Percentiles rank a stretch among this genome's conserved stretches.
phyloP scores from a whole-genome alignment of 2,329 filamentous ascomycete species.

The Aspergillus caelatus region DNA sequence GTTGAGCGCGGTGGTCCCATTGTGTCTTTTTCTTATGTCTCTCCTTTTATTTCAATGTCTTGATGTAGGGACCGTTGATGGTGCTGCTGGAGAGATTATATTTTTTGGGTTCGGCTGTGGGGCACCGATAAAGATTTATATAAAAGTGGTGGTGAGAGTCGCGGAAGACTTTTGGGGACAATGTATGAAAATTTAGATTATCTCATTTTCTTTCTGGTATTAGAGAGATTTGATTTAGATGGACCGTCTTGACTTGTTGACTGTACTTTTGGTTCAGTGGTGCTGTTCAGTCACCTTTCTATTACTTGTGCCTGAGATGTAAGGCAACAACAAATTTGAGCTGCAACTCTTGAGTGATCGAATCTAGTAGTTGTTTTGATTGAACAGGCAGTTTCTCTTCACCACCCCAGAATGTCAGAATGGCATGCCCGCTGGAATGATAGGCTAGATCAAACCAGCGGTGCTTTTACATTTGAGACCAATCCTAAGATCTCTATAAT shows the following conservation, averaged over 20 bases:
- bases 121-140: neutral
- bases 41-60: neutral
- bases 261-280: neutral
- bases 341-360: neutral
- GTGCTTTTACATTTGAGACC: neutral
- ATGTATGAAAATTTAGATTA: neutral
- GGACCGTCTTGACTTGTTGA: neutral
- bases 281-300: neutral
- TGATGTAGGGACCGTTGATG: neutral
- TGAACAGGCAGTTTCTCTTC: too few relatives aligned
- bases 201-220: neutral
- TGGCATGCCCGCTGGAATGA: neutral
- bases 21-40: conserved; percentile 2
- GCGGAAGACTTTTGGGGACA: neutral
- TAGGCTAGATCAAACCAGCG: neutral
- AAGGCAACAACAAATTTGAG: neutral
- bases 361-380: neutral
- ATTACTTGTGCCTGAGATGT: neutral
- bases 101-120: neutral
- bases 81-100: neutral
- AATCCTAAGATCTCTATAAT: neutral
- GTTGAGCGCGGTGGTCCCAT: conserved; percentile 15
- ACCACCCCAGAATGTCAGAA: too few relatives aligned
- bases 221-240: neutral
- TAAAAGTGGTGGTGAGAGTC: neutral